Percentiles rank a stretch among this genome's conserved stretches.
Conservation (phyloP, 257 asterid species). For the Euphrasia confusa region DNA sequence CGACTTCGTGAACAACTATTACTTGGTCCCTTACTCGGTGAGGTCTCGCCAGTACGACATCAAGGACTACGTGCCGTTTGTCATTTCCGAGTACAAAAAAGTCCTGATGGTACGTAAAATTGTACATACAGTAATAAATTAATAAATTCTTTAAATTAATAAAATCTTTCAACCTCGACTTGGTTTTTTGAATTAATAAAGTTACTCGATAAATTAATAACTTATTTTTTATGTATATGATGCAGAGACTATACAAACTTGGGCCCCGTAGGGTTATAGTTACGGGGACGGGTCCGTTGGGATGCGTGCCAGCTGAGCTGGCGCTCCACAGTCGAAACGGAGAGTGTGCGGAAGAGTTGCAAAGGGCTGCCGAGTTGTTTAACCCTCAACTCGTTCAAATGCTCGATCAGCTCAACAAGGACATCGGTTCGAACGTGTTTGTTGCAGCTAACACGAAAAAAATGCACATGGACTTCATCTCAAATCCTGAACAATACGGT, state of each 20-base stretch:
- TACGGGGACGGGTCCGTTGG: constrained; percentile 86
- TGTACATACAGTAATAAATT: no score
- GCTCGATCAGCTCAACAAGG: constrained; percentile 46
- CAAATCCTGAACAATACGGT: constrained; percentile 62
- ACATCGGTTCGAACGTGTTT: constrained; percentile 45
- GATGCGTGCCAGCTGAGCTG: constrained; percentile 82
- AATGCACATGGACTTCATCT: constrained; percentile 56
- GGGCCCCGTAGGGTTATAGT: constrained; percentile 75
- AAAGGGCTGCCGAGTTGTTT: constrained; percentile 53
- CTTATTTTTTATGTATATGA: neutral
- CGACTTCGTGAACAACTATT: constrained; percentile 88
- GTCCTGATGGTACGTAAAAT: constrained; percentile 42
- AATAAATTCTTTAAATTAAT: no score
- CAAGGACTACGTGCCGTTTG: constrained; percentile 41
- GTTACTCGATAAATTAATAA: no score
- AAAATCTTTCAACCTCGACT: no score
- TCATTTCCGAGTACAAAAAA: constrained; percentile 62
- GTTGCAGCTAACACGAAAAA: constrained; percentile 56
- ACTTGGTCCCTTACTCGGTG: constrained; percentile 52
- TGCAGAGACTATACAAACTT: constrained; percentile 44
- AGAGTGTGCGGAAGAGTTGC: constrained; percentile 53
- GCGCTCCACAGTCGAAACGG: constrained; percentile 56
- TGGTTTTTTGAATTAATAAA: no score
- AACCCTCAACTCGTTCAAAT: constrained; percentile 56
- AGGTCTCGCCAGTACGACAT: constrained; percentile 62